Evolutionary conservation across 2,329 filamentous ascomycete species (phyloP), one percentile per base, ranked within the genome.

Genomic region (Exophiala xenobiotica): DNA sequence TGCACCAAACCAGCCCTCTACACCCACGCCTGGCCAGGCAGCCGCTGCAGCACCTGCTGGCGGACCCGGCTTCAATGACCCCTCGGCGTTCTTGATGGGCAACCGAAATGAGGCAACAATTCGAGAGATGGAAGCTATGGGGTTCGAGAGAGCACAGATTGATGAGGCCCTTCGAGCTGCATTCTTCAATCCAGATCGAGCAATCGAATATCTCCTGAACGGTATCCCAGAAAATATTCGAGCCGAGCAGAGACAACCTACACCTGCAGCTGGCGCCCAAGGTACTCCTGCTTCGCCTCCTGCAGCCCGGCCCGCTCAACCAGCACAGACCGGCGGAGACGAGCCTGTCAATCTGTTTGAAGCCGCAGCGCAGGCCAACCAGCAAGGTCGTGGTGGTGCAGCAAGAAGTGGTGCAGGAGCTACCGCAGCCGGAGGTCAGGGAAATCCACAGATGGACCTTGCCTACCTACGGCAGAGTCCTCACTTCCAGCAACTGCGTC

Each of bases 401-500:
- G 52, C 54, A 38, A 44, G 73, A 48, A 67, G 68, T 57, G 71
- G 75, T 47, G 67, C 68, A 37, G 67, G 67, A 14, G 70, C 72
- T n/a, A 74, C 68, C 51, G 73, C 63, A 46, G 67, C 65, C 41
- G 68, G 68, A 46, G 64, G 62, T 74, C 26, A 79, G 27, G 78
- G 74, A 26, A 77, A 71, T 52, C 80, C 81, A 33, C 74, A 88
- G 20, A 87, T 86, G 20, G 95, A 91, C 66, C 82, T 99, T 52
- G 92, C 97, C 60, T 97, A 96, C 70, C 78, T 99, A 49, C 86
- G 93, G 65, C 89, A 91, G 71, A 97, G 97, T 70, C 86, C 91
- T 19, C 92, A 97, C 71, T 99, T 99, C 75, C 93, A 97, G 74
- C 93, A 99, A 74, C 82, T 99, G 54, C 87, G 93, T 58, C 91